These are phyloP conservation scores for Brettanomyces bruxellensis DNA, from an alignment of 805 yeast species.

Conservation along the genomic window DNA sequence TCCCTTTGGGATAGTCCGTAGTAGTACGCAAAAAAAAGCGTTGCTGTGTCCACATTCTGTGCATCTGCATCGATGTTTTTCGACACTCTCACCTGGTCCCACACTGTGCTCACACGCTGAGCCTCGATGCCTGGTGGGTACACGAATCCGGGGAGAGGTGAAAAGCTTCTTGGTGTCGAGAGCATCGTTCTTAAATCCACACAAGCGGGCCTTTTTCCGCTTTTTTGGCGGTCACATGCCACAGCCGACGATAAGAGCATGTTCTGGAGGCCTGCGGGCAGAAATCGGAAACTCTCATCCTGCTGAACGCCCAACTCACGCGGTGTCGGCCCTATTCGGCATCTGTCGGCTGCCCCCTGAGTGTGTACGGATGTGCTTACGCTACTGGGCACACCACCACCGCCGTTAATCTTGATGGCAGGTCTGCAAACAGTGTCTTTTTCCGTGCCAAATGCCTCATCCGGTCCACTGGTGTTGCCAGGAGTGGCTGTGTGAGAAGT, in stretches of 20 bases:
- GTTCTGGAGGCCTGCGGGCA: conserved; percentile 28
- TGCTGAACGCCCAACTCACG: conserved; percentile 10
- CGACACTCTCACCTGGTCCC: conserved; percentile 21
- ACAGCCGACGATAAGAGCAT: conserved; percentile 21
- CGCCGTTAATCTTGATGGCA: neutral
- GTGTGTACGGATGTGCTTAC: neutral
- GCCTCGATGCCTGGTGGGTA: conserved; percentile 27
- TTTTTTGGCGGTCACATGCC: conserved; percentile 14
- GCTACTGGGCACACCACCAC: neutral
- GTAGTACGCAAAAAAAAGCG: conserved; percentile 36
- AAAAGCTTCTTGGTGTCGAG: conserved; percentile 17
- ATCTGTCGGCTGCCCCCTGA: too few relatives aligned
- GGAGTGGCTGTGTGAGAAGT: conserved; percentile 1
- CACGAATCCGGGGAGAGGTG: conserved; percentile 16
- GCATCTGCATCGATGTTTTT: conserved; percentile 18
- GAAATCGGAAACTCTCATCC: conserved; percentile 21
- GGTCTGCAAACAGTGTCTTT: conserved; percentile 1
- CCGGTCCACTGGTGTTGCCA: neutral
- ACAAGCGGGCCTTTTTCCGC: conserved; percentile 7
- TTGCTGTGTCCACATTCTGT: conserved; percentile 23
- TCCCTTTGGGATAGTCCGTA: conserved; percentile 34
- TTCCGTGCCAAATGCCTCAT: neutral
- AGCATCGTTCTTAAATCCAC: conserved; percentile 17
- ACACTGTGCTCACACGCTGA: conserved; percentile 23
- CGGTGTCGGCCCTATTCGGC: too few relatives aligned